Conservation (phyloP, 495 filamentous ascomycete species). For the Hyaloscypha variabilis region DNA sequence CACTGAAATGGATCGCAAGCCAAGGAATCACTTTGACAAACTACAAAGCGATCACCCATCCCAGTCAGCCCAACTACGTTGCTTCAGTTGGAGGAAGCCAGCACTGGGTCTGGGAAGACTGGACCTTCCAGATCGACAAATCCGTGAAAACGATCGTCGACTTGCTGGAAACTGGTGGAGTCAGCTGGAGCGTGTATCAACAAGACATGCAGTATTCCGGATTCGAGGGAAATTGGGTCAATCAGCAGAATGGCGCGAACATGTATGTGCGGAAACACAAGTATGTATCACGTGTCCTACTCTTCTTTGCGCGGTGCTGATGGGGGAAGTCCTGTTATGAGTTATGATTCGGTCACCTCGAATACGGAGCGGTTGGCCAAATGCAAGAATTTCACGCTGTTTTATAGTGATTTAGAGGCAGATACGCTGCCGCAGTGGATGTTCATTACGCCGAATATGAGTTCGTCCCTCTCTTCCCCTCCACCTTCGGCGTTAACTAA, state of each 20-base stretch:
- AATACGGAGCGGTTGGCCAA: constrained; percentile 55
- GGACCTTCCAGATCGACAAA: constrained; percentile 2
- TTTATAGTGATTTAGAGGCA: constrained; percentile 58
- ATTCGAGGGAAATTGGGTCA: constrained; percentile 23
- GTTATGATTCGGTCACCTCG: constrained; percentile 59
- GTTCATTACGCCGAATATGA: constrained; percentile 80
- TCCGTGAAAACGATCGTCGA: constrained; percentile 42
- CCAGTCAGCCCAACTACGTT: constrained; percentile 30
- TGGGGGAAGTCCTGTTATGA: constrained; percentile 51
- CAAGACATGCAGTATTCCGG: constrained; percentile 66
- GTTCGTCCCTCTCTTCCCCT: constrained; percentile 30
- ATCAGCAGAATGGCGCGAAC: constrained; percentile 29
- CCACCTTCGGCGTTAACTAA: background rate
- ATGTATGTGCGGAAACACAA: constrained; percentile 19
- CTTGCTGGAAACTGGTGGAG: constrained; percentile 65
- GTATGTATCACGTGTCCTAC: constrained; percentile 1
- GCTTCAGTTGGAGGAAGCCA: constrained; percentile 23
- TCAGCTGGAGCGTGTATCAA: constrained; percentile 71
- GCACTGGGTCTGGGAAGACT: constrained; percentile 19
- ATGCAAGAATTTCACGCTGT: constrained; percentile 70
- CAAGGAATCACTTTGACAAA: constrained; percentile 69
- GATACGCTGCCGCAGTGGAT: constrained; percentile 61
- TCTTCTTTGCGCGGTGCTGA: background rate
- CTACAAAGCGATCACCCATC: constrained; percentile 48
- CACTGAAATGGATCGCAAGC: constrained; percentile 56